Conservation (phyloP, 768 basidiomycete genomes). For the Amanita rimosa region DNA sequence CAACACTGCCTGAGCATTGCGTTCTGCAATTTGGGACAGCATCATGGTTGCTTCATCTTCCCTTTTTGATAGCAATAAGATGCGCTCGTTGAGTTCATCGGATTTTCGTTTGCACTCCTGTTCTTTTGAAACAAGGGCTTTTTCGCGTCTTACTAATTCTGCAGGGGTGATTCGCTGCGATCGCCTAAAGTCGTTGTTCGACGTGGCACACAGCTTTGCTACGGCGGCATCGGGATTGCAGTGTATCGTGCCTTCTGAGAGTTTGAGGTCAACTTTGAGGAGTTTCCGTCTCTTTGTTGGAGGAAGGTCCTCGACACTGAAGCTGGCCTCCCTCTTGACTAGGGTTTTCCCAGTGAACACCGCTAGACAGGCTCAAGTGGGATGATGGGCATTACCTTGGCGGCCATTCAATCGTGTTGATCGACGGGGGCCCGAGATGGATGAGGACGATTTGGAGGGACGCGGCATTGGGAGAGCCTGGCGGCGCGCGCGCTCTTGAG, state of each 20-base stretch:
- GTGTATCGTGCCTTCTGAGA: neutral
- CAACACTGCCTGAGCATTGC: conserved; percentile 30
- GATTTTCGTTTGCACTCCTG: conserved; percentile 25
- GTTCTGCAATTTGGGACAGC: conserved; percentile 29
- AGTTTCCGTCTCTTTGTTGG: conserved; percentile 6
- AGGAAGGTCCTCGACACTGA: conserved; percentile 2
- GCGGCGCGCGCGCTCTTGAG: too few relatives aligned
- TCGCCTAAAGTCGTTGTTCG: conserved; percentile 21
- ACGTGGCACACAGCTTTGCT: conserved; percentile 10
- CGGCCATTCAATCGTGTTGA: conserved; percentile 22
- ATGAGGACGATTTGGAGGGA: conserved; percentile 5
- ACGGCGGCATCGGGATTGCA: conserved; percentile 6
- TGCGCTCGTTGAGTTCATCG: conserved; percentile 29
- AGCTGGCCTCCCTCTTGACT: conserved; percentile 6
- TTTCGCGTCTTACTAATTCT: conserved; percentile 27
- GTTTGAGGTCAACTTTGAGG: conserved; percentile 3
- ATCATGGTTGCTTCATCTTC: conserved; percentile 30
- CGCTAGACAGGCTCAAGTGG: conserved; percentile 3
- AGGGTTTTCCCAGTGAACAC: neutral
- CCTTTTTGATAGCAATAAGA: conserved; percentile 23
- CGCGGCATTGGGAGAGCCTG: conserved; percentile 10
- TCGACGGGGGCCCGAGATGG: conserved; percentile 10
- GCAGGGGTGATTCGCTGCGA: conserved; percentile 27
- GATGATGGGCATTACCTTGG: conserved; percentile 12
- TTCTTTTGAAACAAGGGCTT: conserved; percentile 24